Base-by-base conservation (phyloP, 768 basidiomycete species). In the Boletus rufocinnamomeus region DNA sequence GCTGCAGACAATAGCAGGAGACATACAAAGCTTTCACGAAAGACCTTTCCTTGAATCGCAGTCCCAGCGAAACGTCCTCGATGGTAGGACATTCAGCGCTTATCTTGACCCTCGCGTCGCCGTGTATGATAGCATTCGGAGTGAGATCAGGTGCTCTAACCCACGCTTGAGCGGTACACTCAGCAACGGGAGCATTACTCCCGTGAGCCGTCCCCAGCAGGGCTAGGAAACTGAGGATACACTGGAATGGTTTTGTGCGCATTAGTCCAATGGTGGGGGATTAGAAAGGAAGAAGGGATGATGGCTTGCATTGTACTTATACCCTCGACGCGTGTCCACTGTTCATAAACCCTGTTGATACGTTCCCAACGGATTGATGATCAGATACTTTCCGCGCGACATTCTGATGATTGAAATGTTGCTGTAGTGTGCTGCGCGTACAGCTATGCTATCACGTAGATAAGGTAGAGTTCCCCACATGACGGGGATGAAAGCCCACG, bases 11-110 rank as follows among this genome's bases (percentile, higher is more conserved):
- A 30, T n/a, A 3, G 16, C 16, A 21, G 13, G 47, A 14, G 6
- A 13, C 30, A 6, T 56, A 62, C 64, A 62, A 37, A 4, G 48
- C 48, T 51, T 66, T 65, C 21, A 58, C 27, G 34, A 65, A 51
- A 2, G 64, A 65, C 28, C 57, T 43, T 55, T 79, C 38, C 45
- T 63, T 63, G 59, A 68, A 54, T 27, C 58, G 57, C 19, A 66
- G 28, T 10, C 63, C 56, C 40, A 68, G 30, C 19, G 28, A 52
- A 34, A 57, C 47, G 7, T 14, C 23, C 7, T 60, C 45, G 37
- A 63, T 9, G 6, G 32, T 28, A 25, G 65, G 64, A 34, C 58
- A 63, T 38, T 17, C 65, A 0, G 58, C 54, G 23, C 58, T 63
- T 58, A 66, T 53, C 51, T 58, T 63, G 27, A 66, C 45, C 38